Evolutionary conservation across 2,329 filamentous ascomycete species (phyloP), one percentile per base, ranked within the genome.

Genomic region (Alternaria infectoria): DNA sequence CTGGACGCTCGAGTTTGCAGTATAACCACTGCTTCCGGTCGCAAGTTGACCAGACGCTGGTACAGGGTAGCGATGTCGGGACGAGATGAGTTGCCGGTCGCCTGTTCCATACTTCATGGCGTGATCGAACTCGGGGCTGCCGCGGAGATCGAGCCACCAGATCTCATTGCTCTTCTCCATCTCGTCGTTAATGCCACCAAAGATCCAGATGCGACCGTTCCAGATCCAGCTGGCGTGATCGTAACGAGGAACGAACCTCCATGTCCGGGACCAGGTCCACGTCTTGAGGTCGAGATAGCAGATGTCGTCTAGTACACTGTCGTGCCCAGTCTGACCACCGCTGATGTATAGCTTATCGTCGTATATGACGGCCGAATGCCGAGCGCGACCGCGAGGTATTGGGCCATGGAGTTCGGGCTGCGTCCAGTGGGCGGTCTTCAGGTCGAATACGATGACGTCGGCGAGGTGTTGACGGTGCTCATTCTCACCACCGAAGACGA

Each of bases 401-500:
- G 91, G 90, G 2, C 96, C 96, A 45, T 89, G 88, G 19, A 97
- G 90, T 68, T 93, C 89, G 12, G 96, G 96, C 73, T 97, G 93
- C 7, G 93, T 96, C 96, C 96, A 99, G 76, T 96, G 91, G 36
- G 95, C 93, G 0, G 93, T 96, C 77, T 94, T 92, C 61, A 99
- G 88, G 78, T 99, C 94, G 77, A 99, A 97, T 54, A 99, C 90
- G 67, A 98, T 96, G 21, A 99, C 88, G 78, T 99, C 96, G 51
- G 94, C 96, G 12, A 99, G 89, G 78, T 97, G 97, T 61, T 94
- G 94, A 69, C 94, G 89, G 77, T 98, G 96, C 79, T 99, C 96
- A 80, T 99, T 99, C 83, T 99, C 96, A 69, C 96, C 96, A 60
- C 96, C 96, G 77, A 97, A 99, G 2, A 99, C 93, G 3, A 99